These are phyloP conservation scores for Penicillium mononematosum DNA, from an alignment of 495 filamentous ascomycete species.

Conservation along the genomic window DNA sequence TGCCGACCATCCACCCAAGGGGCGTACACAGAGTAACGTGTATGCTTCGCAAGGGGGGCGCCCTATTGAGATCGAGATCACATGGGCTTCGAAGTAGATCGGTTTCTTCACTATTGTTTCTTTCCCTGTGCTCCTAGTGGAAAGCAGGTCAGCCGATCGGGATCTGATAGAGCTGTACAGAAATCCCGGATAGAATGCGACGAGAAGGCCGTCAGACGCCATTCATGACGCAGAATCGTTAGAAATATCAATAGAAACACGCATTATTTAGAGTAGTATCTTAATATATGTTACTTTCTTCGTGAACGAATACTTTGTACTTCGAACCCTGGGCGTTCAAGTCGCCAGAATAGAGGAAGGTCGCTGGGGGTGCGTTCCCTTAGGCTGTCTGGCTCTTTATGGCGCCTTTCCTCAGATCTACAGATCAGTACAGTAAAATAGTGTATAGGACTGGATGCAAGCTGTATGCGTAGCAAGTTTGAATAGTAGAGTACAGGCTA, in stretches of 20 bases:
- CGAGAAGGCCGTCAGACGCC: neutral
- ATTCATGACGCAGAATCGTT: neutral
- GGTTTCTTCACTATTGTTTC: neutral
- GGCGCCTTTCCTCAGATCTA: too few relatives aligned
- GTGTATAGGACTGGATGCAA: neutral
- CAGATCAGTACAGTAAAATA: neutral
- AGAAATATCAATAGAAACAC: neutral
- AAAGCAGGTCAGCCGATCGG: neutral
- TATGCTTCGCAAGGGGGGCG: constrained; percentile 38
- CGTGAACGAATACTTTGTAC: neutral
- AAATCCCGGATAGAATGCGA: neutral
- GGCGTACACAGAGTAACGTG: constrained; percentile 40
- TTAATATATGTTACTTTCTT: neutral
- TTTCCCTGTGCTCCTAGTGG: neutral
- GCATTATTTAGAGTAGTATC: neutral
- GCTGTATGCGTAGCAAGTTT: neutral
- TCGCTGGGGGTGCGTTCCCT: neutral
- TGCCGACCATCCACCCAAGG: constrained; percentile 56
- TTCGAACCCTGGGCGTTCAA: neutral
- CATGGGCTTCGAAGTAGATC: constrained; percentile 26
- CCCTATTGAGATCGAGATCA: constrained; percentile 40
- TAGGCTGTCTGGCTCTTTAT: too few relatives aligned
- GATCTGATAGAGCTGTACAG: neutral
- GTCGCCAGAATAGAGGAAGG: neutral
- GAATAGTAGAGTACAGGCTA: constrained; percentile 9